Percentiles rank a stretch among this genome's conserved stretches.
phyloP scores from a whole-genome alignment of 2,329 filamentous ascomycete genomes.

The Fusarium sp. region DNA sequence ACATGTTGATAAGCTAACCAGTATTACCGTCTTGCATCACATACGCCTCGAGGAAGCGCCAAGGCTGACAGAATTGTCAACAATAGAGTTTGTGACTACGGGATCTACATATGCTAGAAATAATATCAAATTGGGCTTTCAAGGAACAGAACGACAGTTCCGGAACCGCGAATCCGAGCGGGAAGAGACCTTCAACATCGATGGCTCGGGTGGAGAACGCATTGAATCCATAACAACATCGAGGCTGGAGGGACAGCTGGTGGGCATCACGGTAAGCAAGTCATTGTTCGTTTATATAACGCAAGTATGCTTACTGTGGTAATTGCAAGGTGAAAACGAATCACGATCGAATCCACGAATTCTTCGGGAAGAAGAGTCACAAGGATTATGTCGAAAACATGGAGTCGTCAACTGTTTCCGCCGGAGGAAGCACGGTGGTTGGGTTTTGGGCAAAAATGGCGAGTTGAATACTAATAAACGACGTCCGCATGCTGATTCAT shows the following conservation, averaged over 20 bases:
- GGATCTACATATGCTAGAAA: background rate
- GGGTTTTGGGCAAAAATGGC: conserved; percentile 10
- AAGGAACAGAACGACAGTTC: background rate
- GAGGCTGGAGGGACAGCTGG: background rate
- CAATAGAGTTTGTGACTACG: background rate
- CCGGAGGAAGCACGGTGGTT: background rate
- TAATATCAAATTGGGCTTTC: background rate
- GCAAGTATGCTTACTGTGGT: background rate
- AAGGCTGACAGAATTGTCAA: background rate
- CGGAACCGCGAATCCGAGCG: background rate
- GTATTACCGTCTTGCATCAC: background rate
- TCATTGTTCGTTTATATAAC: background rate
- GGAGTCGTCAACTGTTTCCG: no score
- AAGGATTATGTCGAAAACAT: no score
- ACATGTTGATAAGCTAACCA: background rate
- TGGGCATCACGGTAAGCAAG: conserved; percentile 1
- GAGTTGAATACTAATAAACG: background rate
- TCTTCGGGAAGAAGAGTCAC: background rate
- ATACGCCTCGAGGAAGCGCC: background rate
- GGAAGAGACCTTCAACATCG: background rate
- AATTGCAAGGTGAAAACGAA: background rate
- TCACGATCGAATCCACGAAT: background rate
- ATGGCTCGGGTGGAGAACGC: background rate
- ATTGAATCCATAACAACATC: background rate
- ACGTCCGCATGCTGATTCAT: background rate